Evolutionary conservation across 305 asterid species (phyloP), one percentile per base, ranked within the genome.

Genomic region (Fraxinus greggii): DNA sequence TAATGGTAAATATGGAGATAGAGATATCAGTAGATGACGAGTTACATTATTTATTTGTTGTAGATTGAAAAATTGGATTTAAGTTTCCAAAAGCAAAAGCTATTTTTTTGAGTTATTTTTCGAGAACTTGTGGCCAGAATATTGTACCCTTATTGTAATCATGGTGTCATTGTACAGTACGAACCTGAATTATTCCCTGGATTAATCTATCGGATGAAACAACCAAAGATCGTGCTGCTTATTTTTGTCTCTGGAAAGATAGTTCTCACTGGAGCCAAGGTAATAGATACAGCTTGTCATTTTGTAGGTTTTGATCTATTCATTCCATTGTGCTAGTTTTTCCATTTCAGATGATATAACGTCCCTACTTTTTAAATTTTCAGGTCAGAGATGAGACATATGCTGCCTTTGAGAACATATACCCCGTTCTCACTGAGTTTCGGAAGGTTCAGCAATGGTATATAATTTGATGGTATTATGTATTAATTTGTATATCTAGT

Each of bases 261-360:
- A 82, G 95, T 91, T 73, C 91, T 90, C 54, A 91, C 95, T 7
- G 95, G 95, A 79, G 95, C 95, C 28, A 91, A 91, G 95, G 95
- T 91, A 86, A 76, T 75, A 5, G 56, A 78, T 23, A 65, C 45
- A 24, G 74, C 63, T 79, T 84, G 1, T 42, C 28, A 82, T 48
- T 36, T 77, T 23, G 31, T 63, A 35, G 23, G 65, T 17, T 45
- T 40, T 69, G 21, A 45, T 82, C 75, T 23, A 72, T 8, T 32
- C 24, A 69, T 70, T 63, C 74, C 65, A 36, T 74, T 73, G n/a
- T 36, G 72, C 67, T 56, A 56, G 28, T 32, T n/a, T 72, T 24
- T 13, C 76, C 38, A 7, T 67, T 28, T 7, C 72, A 48, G 23
- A 69, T 74, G 78, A 61, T 76, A 29, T 38, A 17, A 63, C 19